Conservation (phyloP, 2,329 filamentous ascomycete genomes). For the Claviceps purpurea region DNA sequence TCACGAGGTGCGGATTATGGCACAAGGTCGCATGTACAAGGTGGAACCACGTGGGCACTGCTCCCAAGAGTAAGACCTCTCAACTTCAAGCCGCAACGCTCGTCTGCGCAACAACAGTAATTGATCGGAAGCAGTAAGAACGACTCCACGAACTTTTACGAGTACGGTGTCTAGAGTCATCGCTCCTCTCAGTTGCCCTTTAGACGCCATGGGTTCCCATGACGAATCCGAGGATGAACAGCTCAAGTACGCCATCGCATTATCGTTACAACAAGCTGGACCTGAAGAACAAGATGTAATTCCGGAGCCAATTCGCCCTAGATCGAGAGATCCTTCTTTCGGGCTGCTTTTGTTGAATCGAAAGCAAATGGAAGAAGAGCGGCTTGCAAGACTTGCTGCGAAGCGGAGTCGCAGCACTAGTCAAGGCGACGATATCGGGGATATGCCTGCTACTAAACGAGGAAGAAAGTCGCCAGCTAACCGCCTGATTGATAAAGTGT, state of each 20-base stretch:
- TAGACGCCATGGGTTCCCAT: slow-evolving; percentile 10
- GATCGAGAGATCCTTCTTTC: slow-evolving; percentile 6
- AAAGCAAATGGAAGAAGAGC: slow-evolving; percentile 74
- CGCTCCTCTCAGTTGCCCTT: background rate
- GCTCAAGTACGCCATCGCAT: slow-evolving; percentile 44
- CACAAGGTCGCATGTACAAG: background rate
- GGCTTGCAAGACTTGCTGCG: slow-evolving; percentile 51
- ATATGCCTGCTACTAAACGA: slow-evolving; percentile 17
- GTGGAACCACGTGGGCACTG: background rate
- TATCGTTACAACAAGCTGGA: slow-evolving; percentile 32
- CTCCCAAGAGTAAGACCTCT: background rate
- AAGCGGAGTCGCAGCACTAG: slow-evolving; percentile 31
- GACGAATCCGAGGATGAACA: slow-evolving; percentile 43
- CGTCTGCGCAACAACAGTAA: background rate
- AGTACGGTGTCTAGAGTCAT: background rate
- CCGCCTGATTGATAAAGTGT: slow-evolving; percentile 1
- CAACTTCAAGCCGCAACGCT: background rate
- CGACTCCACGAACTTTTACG: background rate
- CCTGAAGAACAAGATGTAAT: background rate
- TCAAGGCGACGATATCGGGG: slow-evolving; percentile 16
- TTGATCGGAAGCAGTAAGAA: background rate
- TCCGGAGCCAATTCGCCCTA: background rate
- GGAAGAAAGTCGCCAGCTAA: slow-evolving; percentile 5
- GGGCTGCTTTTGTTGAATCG: slow-evolving; percentile 51
- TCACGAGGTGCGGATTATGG: background rate